Evolutionary conservation across 1,284 basidiomycete species (phyloP), one percentile per base, ranked within the genome.

Genomic region (Naganishia albida): DNA sequence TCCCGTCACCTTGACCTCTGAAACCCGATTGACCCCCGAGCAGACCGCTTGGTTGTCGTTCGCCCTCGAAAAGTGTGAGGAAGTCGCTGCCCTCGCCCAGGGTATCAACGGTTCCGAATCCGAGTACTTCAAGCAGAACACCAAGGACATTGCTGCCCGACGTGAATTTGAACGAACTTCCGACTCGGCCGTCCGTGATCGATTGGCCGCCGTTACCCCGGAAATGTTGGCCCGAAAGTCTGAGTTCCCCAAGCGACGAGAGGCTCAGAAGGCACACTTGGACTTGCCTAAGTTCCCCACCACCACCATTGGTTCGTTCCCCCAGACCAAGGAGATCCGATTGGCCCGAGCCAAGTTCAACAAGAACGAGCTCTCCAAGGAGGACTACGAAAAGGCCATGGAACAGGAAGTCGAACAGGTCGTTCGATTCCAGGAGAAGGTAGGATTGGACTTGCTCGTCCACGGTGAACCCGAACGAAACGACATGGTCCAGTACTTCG

Each of bases 401-500:
- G 90, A 95, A 85, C 90, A 94, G 83, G 96, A 99, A 84, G 93
- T 99, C 75, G 86, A 96, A 83, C 81, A 81, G 70, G 94, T 96
- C 70, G 94, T 99, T 72, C 85, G 87, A 72, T 93, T 96, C 90
- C 96, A 99, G 82, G 95, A 99, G 85, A 87, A 87, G 78, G 86
- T 94, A 72, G 94, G 90, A 74, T 88, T 99, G 72, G 96, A 99
- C 82, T 87, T 99, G 69, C 86, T 99, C 74, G 96, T 99, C 72
- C 96, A 99, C 83, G 96, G 96, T 77, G 96, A 99, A 83, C 91
- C 96, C 65, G 94, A 98, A 84, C 88, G 94, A 76, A 97, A 97
- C 81, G 94, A 98, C 85, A 97, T 97, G 94, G 92, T 97, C 68
- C 93, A 97, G 83, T 99, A 99, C 88, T 99, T 99, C 75, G 96